Evolutionary conservation across 306 rosid species (phyloP).

Genomic region (Cajanus cajan): DNA sequence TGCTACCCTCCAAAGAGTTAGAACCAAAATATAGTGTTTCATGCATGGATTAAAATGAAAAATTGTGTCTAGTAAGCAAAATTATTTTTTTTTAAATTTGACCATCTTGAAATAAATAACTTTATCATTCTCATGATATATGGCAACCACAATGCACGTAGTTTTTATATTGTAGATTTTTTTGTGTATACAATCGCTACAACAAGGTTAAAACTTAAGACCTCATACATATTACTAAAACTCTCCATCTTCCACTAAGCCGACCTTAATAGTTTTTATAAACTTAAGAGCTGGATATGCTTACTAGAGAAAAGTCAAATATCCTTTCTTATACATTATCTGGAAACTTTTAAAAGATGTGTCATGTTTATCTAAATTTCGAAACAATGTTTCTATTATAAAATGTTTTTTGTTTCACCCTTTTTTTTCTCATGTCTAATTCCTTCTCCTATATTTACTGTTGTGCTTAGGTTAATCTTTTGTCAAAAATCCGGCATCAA

Average conservation of each 20-base stretch:
- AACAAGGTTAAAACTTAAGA: no score
- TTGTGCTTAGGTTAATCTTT: slow-evolving; percentile 61
- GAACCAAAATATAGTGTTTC: not conserved
- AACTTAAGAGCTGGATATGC: not conserved
- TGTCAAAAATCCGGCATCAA: slow-evolving; percentile 81
- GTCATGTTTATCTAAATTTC: not conserved
- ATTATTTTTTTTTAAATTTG: not conserved
- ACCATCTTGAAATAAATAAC: not conserved
- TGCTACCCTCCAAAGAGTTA: not conserved
- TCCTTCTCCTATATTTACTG: not conserved
- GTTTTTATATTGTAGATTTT: not conserved
- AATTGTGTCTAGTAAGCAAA: not conserved
- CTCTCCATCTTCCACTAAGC: no score
- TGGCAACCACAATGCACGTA: not conserved
- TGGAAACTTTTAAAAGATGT: not conserved
- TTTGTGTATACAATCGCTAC: no score
- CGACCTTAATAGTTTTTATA: not conserved
- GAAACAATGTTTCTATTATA: not conserved
- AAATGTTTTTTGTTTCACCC: not conserved
- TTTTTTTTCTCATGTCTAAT: not conserved
- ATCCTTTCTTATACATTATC: not conserved
- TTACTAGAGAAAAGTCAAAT: not conserved
- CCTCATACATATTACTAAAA: no score
- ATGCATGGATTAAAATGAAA: not conserved
- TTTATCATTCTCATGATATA: not conserved